phyloP scores from a whole-genome alignment of 208 protist species.

The Wallacemonas collosoma region DNA sequence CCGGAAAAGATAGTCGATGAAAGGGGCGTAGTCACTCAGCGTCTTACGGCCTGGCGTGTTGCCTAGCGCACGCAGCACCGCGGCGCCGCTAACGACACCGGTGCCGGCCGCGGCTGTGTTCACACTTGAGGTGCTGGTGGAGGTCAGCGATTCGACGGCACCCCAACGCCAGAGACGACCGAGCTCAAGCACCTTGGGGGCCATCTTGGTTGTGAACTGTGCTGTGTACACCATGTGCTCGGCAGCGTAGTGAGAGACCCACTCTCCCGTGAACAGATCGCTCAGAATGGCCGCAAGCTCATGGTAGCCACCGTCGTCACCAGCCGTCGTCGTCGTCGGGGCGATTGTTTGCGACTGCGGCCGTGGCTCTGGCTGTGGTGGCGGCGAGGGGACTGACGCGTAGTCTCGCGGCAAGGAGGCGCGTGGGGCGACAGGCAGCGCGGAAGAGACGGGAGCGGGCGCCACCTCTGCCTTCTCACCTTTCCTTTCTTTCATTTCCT shows the following conservation, averaged over 20 bases:
- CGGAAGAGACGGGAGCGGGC: neutral
- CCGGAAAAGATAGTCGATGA: constrained; percentile 63
- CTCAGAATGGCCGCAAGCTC: constrained; percentile 38
- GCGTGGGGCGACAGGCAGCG: neutral
- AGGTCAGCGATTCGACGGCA: neutral
- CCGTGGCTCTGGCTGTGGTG: neutral
- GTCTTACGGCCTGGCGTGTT: constrained; percentile 18
- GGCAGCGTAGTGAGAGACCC: constrained; percentile 63
- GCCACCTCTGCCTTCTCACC: neutral
- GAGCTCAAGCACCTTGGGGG: constrained; percentile 55
- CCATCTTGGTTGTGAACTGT: constrained; percentile 63
- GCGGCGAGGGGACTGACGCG: neutral
- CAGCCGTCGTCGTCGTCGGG: neutral
- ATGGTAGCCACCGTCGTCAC: constrained; percentile 27
- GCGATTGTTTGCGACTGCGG: neutral
- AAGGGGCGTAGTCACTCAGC: constrained; percentile 27
- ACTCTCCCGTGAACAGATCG: constrained; percentile 40
- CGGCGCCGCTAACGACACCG: constrained; percentile 4
- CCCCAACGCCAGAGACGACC: constrained; percentile 53
- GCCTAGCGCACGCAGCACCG: constrained; percentile 22
- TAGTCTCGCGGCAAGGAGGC: neutral
- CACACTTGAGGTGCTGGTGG: neutral
- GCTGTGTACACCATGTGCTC: constrained; percentile 84
- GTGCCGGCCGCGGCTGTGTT: neutral
- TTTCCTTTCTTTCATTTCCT: neutral